Evolutionary conservation across 148 eudicot species (phyloP).

Genomic region (Arctostaphylos glauca): DNA sequence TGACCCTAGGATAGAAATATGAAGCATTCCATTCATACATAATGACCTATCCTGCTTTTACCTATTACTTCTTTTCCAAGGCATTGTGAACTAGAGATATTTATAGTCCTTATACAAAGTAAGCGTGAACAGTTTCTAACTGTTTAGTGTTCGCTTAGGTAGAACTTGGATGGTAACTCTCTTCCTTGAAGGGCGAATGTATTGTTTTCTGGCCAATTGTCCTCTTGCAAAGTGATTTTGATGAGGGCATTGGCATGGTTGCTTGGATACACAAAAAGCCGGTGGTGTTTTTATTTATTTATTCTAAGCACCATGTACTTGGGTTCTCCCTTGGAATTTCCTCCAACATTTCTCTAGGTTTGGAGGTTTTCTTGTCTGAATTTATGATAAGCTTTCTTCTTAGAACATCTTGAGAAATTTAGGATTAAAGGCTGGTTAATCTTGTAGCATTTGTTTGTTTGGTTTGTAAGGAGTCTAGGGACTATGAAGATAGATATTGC

Average conservation of each 20-base stretch:
- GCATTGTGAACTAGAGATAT: background rate
- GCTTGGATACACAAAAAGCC: background rate
- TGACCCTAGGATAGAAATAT: background rate
- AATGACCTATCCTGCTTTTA: background rate
- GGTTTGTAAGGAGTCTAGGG: background rate
- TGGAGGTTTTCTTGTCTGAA: background rate
- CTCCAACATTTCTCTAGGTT: background rate
- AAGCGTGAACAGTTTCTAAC: background rate
- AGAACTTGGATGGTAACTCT: background rate
- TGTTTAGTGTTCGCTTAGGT: background rate
- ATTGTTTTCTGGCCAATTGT: background rate
- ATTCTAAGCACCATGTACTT: background rate
- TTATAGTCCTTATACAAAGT: background rate
- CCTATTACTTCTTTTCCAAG: background rate
- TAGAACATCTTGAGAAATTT: conserved; percentile 9
- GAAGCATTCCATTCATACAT: background rate
- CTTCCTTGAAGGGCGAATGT: background rate
- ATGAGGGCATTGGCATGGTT: background rate
- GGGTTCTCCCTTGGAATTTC: background rate
- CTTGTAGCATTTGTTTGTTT: background rate
- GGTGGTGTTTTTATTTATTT: background rate
- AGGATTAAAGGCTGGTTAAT: background rate
- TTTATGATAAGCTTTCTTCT: background rate
- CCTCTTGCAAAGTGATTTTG: background rate
- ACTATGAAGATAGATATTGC: background rate